Evolutionary conservation across 371 early-diverging fungal genomes (phyloP).

Genomic region (Choanephora cucurbitarum): DNA sequence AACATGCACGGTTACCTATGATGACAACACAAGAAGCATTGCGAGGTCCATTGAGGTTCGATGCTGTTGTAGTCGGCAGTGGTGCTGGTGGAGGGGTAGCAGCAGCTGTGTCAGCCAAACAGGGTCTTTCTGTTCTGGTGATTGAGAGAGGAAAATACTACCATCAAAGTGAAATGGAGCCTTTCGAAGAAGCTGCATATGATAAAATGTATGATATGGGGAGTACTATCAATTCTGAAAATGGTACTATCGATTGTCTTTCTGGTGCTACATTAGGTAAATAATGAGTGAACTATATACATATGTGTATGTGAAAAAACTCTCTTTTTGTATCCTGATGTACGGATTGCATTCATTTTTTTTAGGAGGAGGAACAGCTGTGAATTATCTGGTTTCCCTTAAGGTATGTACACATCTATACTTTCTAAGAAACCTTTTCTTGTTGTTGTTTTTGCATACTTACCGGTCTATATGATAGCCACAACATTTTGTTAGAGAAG

Average conservation of each 20-base stretch:
- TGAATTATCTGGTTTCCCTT: conserved; percentile 64
- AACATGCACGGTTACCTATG: conserved; percentile 34
- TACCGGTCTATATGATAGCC: conserved; percentile 25
- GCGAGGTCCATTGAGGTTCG: conserved; percentile 35
- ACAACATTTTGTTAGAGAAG: conserved; percentile 67
- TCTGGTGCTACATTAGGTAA: conserved; percentile 36
- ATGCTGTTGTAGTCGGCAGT: conserved; percentile 70
- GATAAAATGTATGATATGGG: conserved; percentile 49
- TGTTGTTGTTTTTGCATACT: no score
- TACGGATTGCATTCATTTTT: conserved; percentile 21
- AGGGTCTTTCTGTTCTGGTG: conserved; percentile 67
- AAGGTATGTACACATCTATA: conserved; percentile 44
- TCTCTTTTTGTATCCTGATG: background rate
- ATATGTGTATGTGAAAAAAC: no score
- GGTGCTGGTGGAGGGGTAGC: conserved; percentile 74
- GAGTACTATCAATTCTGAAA: conserved; percentile 29
- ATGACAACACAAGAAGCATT: conserved; percentile 35
- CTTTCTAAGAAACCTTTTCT: no score
- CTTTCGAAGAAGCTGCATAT: conserved; percentile 44
- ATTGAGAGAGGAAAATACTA: conserved; percentile 68
- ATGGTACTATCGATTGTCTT: conserved; percentile 45
- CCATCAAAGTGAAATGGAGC: conserved; percentile 51
- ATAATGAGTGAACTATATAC: no score
- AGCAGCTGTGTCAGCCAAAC: conserved; percentile 64
- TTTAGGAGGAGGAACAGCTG: conserved; percentile 71